Base-by-base conservation (phyloP, 2,329 filamentous ascomycete genomes). In the Acrocalymma vagum region DNA sequence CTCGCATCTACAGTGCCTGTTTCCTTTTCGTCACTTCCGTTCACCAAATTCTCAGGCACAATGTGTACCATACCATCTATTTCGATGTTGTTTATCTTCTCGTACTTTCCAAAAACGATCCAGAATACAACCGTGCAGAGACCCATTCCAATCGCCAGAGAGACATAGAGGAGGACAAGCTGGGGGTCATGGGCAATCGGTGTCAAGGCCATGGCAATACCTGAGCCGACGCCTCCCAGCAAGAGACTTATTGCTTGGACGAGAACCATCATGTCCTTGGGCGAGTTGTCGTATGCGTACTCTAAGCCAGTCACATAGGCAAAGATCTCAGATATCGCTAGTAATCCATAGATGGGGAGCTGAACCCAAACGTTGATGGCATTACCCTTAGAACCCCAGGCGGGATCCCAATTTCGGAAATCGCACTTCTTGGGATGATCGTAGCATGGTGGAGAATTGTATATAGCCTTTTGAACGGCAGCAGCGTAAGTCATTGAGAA, bases 261-360 rank as follows among this genome's bases (percentile, higher is more conserved):
- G 9, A 71, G 50, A 3, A 55, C 60, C 25, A 65, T 68, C 71
- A 76, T 76, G 9, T 65, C 60, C 21, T 65, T 65, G 0, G 75
- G 74, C 0, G 74, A 70, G 20, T 74, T 57, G 25, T 61, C 64
- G 49, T 77, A 77, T 0, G 71, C 67, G 36, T 72, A 76, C 45
- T 77, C 74, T 24, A 67, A 65, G 2, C 62, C 67, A 0, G 74
- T 74, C 10, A 71, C 67, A 31, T 71, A 61, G 0, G 69, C 67
- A 14, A 78, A 70, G 9, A 77, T 70, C 51, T 78, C 75, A 0
- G 67, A 69, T 4, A 70, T 44, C 0, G 72, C 69, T 1, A 73
- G 59, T 7, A 70, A 43, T 15, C 75, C 53, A 43, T 73, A 75
- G 0, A 70, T 44, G 0, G 73, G 73, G 1, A 67, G 39, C 33